Percentiles rank a stretch among this genome's conserved stretches.
phyloP scores from a whole-genome alignment of 2,329 filamentous ascomycete genomes.

The Remersonia thermophila region DNA sequence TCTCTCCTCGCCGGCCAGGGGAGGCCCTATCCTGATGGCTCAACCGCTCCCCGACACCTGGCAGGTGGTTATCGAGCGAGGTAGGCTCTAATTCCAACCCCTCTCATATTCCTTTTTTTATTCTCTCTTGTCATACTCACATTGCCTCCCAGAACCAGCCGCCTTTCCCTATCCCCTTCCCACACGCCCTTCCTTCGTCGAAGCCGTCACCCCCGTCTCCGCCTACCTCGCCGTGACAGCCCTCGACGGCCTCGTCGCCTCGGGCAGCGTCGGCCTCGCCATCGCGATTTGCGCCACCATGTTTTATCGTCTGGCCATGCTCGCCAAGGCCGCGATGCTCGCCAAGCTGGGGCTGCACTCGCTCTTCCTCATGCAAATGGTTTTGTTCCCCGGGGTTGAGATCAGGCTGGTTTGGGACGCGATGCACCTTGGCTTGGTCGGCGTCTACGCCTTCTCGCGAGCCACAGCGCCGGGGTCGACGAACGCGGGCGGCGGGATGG shows the following conservation, averaged over 20 bases:
- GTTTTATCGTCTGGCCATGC: slow-evolving; percentile 5
- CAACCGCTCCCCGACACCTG: slow-evolving; percentile 11
- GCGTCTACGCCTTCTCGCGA: slow-evolving; percentile 7
- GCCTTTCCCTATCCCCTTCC: slow-evolving; percentile 7
- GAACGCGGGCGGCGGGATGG: neutral
- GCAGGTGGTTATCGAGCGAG: slow-evolving; percentile 14
- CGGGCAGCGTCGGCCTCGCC: slow-evolving; percentile 11
- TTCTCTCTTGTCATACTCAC: neutral
- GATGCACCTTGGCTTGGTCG: slow-evolving; percentile 10
- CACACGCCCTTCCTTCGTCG: slow-evolving; percentile 8
- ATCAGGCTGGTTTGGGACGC: slow-evolving; percentile 12
- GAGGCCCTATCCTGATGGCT: slow-evolving; percentile 2
- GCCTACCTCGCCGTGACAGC: slow-evolving; percentile 13
- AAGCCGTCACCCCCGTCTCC: slow-evolving; percentile 11
- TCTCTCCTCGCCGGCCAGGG: neutral
- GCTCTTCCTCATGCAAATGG: slow-evolving; percentile 12
- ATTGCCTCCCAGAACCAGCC: slow-evolving; percentile 3
- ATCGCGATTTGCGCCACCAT: slow-evolving; percentile 13
- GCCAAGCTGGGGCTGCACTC: slow-evolving; percentile 12
- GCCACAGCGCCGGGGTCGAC: neutral
- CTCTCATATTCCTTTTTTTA: neutral
- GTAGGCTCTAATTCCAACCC: slow-evolving; percentile 1
- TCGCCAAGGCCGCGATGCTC: slow-evolving; percentile 9
- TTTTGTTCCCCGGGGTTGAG: slow-evolving; percentile 11
- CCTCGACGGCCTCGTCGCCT: slow-evolving; percentile 14